Conservation (phyloP, 1,284 basidiomycete genomes). For the Schizophyllum amplum region DNA sequence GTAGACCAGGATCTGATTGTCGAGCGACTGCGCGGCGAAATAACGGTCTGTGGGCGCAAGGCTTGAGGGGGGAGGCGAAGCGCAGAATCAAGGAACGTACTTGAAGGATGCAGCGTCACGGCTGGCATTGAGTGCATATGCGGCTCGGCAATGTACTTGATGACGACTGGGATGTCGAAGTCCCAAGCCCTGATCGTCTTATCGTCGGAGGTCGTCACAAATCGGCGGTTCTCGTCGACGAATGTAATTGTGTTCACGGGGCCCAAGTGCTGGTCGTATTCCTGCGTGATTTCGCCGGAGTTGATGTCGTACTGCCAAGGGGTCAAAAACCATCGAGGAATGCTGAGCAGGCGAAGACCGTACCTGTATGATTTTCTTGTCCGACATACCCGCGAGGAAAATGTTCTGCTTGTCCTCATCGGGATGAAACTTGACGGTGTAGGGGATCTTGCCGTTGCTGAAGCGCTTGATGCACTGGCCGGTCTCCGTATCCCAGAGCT, state of each 20-base stretch:
- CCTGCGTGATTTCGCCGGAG: conserved; percentile 90
- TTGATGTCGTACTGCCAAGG: conserved; percentile 82
- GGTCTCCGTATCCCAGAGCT: conserved; percentile 99
- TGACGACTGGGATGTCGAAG: conserved; percentile 96
- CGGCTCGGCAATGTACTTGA: conserved; percentile 99
- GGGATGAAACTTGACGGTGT: conserved; percentile 92
- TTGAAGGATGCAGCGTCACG: conserved; percentile 88
- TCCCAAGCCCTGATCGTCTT: conserved; percentile 99
- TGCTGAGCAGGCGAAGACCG: conserved; percentile 14
- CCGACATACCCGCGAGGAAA: conserved; percentile 97
- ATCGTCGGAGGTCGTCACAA: conserved; percentile 98
- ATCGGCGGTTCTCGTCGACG: conserved; percentile 93
- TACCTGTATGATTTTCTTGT: conserved; percentile 98
- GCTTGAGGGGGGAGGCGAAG: conserved; percentile 11
- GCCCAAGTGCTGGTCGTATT: conserved; percentile 97
- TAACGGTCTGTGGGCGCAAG: conserved; percentile 66
- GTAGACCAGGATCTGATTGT: conserved; percentile 97
- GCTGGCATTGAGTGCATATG: conserved; percentile 99
- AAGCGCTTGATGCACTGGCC: conserved; percentile 94
- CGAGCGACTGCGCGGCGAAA: conserved; percentile 94
- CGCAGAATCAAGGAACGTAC: conserved; percentile 41
- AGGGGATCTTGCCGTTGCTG: conserved; percentile 93
- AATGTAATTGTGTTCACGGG: conserved; percentile 99
- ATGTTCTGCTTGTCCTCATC: conserved; percentile 94
- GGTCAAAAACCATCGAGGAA: not conserved